Percentiles rank a stretch among this genome's conserved stretches.
Conservation (phyloP, 2,329 filamentous ascomycete species). For the Cordyceps tenuipes region DNA sequence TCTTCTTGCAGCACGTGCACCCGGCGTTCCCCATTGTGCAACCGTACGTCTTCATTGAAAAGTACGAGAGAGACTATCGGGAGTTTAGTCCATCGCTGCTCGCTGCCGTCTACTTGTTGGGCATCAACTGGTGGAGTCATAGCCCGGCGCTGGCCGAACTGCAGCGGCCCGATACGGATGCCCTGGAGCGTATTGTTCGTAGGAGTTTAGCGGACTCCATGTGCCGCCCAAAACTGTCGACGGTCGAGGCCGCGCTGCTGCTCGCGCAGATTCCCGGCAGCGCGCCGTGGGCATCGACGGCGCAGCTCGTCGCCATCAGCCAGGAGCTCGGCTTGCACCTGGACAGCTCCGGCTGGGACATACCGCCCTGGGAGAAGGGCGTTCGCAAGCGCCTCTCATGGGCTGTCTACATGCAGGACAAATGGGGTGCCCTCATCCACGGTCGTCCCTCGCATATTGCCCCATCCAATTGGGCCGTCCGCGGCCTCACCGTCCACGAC, state of each 20-base stretch:
- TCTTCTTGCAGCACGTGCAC: slow-evolving; percentile 76
- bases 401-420: slow-evolving; percentile 92
- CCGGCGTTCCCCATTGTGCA: slow-evolving; percentile 77
- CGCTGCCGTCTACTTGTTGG: slow-evolving; percentile 74
- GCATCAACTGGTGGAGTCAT: slow-evolving; percentile 81
- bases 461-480: slow-evolving; percentile 67
- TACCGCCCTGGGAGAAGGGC: slow-evolving; percentile 79
- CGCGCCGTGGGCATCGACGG: slow-evolving; percentile 76
- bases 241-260: slow-evolving; percentile 67
- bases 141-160: slow-evolving; percentile 56
- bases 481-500: slow-evolving; percentile 54
- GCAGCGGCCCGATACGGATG: slow-evolving; percentile 62
- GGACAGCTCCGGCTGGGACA: slow-evolving; percentile 80
- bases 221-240: slow-evolving; percentile 73
- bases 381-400: slow-evolving; percentile 79
- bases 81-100: slow-evolving; percentile 70
- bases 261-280: slow-evolving; percentile 68
- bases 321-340: slow-evolving; percentile 86
- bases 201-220: slow-evolving; percentile 68
- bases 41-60: slow-evolving; percentile 70
- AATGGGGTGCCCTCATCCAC: slow-evolving; percentile 78
- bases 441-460: slow-evolving; percentile 74
- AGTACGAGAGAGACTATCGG: slow-evolving; percentile 62
- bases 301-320: slow-evolving; percentile 75
- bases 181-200: slow-evolving; percentile 66